A percentile compares a stretch with the other conserved stretches of the same genome.
phyloP scores from a whole-genome alignment of 768 basidiomycete species.

The Mycena kentingensis region DNA sequence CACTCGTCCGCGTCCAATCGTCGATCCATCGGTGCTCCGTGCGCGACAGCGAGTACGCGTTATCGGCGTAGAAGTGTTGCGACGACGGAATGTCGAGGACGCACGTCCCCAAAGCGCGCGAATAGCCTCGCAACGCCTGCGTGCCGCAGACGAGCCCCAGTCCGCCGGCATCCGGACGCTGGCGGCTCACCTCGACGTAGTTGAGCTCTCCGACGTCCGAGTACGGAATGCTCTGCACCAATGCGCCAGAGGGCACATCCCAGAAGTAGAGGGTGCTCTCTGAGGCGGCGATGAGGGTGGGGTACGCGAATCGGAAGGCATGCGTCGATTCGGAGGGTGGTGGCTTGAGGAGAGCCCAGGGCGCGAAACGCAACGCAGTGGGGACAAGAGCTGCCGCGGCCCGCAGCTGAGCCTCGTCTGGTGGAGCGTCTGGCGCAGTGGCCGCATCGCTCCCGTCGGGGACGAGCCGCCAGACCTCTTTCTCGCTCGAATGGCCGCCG shows the following conservation, averaged over 20 bases:
- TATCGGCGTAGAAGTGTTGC: constrained; percentile 36
- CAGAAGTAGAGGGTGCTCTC: constrained; percentile 53
- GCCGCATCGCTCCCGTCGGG: constrained; percentile 32
- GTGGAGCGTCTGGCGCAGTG: constrained; percentile 27
- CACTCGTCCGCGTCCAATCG: constrained; percentile 4
- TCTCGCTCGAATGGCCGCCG: constrained; percentile 38
- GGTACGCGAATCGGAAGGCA: constrained; percentile 72
- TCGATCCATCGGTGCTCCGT: constrained; percentile 3
- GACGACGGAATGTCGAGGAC: constrained; percentile 46
- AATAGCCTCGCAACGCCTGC: constrained; percentile 53
- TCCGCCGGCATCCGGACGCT: constrained; percentile 32
- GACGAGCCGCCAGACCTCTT: constrained; percentile 71
- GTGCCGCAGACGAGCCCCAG: constrained; percentile 64
- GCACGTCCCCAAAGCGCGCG: constrained; percentile 45
- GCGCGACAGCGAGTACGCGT: constrained; percentile 31
- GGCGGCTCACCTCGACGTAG: constrained; percentile 60
- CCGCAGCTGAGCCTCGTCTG: constrained; percentile 32
- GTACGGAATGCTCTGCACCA: constrained; percentile 50
- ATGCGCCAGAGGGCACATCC: constrained; percentile 55
- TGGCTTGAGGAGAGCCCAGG: constrained; percentile 58
- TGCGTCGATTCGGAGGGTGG: constrained; percentile 38
- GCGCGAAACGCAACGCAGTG: constrained; percentile 56
- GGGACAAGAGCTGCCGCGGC: constrained; percentile 15
- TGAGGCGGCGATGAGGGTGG: constrained; percentile 57
- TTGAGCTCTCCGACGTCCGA: constrained; percentile 45